Percentiles rank a stretch among this genome's conserved stretches.
Conservation (phyloP, 108 stramenopile species). For the Nitzschia sp. region DNA sequence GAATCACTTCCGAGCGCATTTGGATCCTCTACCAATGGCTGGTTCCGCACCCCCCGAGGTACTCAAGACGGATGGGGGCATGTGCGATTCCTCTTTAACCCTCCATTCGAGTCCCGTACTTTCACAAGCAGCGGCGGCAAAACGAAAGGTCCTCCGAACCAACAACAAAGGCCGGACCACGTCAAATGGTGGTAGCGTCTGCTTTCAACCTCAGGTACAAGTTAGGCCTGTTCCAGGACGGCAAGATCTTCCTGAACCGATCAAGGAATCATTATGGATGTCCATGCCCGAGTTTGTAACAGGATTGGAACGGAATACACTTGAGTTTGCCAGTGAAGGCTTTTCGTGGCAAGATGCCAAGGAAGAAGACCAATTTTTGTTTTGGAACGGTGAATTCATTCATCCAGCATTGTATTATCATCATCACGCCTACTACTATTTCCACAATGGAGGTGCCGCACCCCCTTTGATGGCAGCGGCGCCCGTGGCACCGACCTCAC, state of each 20-base stretch:
- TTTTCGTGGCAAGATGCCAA: slow-evolving; percentile 56
- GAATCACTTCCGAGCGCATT: background rate
- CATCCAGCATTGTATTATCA: no score
- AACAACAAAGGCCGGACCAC: no score
- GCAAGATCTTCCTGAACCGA: slow-evolving; percentile 32
- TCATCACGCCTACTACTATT: slow-evolving; percentile 10
- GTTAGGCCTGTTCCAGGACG: slow-evolving; percentile 40
- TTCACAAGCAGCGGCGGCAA: no score
- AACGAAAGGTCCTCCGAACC: no score
- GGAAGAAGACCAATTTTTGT: slow-evolving; percentile 42
- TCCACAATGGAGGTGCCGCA: no score
- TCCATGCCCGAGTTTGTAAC: slow-evolving; percentile 24
- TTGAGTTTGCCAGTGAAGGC: slow-evolving; percentile 60
- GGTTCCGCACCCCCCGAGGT: no score
- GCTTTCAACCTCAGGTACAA: background rate
- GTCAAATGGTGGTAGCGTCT: background rate
- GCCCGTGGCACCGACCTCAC: no score
- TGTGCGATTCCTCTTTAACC: background rate
- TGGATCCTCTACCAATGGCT: no score
- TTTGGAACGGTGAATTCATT: slow-evolving; percentile 15
- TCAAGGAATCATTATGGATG: slow-evolving; percentile 32
- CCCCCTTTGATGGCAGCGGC: no score
- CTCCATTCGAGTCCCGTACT: background rate
- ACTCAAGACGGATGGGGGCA: background rate
- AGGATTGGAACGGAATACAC: slow-evolving; percentile 41